These are phyloP conservation scores for Populus simonii DNA, from an alignment of 345 rosid genomes.

Conservation along the genomic window DNA sequence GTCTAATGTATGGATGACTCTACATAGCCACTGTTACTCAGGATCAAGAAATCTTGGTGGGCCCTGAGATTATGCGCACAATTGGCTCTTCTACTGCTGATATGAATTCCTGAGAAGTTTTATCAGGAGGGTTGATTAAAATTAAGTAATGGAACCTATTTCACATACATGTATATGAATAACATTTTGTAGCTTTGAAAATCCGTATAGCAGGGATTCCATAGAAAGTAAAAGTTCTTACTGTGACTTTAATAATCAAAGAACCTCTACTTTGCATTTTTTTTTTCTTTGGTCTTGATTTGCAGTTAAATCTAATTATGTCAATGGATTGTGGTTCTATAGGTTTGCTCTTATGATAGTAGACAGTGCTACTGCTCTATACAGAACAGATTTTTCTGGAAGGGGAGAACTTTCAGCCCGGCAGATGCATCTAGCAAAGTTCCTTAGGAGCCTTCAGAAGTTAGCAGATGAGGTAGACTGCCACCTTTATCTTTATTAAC, in stretches of 20 bases:
- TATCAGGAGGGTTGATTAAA: background rate
- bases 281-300: background rate
- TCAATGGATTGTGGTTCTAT: background rate
- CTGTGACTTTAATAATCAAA: background rate
- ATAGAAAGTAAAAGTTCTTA: background rate
- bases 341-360: slow-evolving; percentile 97
- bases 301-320: background rate
- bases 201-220: background rate
- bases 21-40: background rate
- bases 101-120: background rate
- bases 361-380: slow-evolving; percentile 92
- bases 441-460: slow-evolving; percentile 92
- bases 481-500: background rate
- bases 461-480: slow-evolving; percentile 83
- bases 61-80: background rate
- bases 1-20: background rate
- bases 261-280: background rate
- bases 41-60: background rate
- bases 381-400: slow-evolving; percentile 91
- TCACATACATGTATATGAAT: background rate
- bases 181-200: background rate
- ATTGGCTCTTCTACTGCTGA: background rate
- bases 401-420: slow-evolving; percentile 95
- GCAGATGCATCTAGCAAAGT: slow-evolving; percentile 99
- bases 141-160: background rate